A percentile compares a stretch with the other conserved stretches of the same genome.
These are phyloP conservation scores for Paraurostyla sp. DNA, from an alignment of 73 alveolate genomes.

Conservation along the genomic window DNA sequence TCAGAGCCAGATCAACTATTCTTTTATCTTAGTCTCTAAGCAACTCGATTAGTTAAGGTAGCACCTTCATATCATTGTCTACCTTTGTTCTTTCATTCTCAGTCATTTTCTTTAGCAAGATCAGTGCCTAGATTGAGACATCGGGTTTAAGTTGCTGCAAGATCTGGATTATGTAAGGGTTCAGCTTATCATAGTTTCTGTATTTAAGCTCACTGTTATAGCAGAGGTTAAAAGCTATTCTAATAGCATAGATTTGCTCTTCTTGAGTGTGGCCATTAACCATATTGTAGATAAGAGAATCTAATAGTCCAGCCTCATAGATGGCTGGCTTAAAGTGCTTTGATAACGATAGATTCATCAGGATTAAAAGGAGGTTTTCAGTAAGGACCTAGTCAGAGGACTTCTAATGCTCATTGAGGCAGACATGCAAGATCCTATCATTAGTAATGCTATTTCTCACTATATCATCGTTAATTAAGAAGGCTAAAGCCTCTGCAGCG, in stretches of 20 bases:
- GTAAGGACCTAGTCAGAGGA: constrained; percentile 50
- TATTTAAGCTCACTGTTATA: constrained; percentile 33
- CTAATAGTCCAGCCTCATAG: constrained; percentile 59
- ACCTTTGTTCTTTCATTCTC: constrained; percentile 37
- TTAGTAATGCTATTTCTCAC: constrained; percentile 28
- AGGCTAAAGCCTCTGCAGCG: constrained; percentile 71
- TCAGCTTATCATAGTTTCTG: constrained; percentile 59
- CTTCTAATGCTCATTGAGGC: constrained; percentile 36
- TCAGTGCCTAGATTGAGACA: not conserved
- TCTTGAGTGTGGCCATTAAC: constrained; percentile 54
- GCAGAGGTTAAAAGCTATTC: constrained; percentile 16
- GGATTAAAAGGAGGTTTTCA: constrained; percentile 42
- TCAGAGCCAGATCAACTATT: constrained; percentile 23
- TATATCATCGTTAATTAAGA: constrained; percentile 25
- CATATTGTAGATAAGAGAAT: constrained; percentile 52
- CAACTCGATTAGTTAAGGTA: not conserved
- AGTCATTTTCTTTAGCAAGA: constrained; percentile 40
- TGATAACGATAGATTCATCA: constrained; percentile 41
- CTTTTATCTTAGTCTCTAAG: constrained; percentile 12
- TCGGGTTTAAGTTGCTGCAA: constrained; percentile 20
- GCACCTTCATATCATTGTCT: constrained; percentile 50
- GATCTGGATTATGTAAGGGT: constrained; percentile 8
- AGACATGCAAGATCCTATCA: constrained; percentile 42
- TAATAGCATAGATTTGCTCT: constrained; percentile 46
- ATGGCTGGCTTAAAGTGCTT: constrained; percentile 28